Conservation (phyloP, 345 rosid genomes). For the Corchorus capsularis region DNA sequence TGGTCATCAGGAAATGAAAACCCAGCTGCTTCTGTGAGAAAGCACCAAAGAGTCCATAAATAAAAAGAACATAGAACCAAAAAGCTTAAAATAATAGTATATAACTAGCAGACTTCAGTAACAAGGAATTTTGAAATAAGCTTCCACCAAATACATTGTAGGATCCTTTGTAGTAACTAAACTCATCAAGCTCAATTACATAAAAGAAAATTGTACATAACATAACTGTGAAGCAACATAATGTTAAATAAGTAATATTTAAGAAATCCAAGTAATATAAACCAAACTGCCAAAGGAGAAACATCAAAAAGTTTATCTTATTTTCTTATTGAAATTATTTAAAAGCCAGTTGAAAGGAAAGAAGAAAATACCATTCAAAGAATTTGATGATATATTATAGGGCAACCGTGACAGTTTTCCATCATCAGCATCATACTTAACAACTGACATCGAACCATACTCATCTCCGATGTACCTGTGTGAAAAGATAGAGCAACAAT, state of each 20-base stretch:
- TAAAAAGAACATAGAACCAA: constrained; percentile 12
- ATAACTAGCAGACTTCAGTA: background rate
- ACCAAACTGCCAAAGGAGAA: background rate
- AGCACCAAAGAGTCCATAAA: constrained; percentile 28
- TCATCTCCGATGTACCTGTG: constrained; percentile 66
- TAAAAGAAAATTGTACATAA: background rate
- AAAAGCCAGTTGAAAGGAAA: background rate
- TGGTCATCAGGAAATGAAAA: constrained; percentile 43
- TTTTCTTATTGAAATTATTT: background rate
- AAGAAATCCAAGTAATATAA: background rate
- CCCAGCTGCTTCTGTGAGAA: constrained; percentile 49
- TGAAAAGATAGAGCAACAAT: constrained; percentile 15
- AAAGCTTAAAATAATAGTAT: background rate
- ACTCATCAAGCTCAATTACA: background rate
- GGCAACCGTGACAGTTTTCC: constrained; percentile 50
- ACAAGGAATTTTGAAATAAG: too few relatives aligned
- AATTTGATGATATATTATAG: constrained; percentile 44
- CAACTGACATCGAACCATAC: constrained; percentile 49
- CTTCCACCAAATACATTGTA: too few relatives aligned
- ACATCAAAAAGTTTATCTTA: background rate
- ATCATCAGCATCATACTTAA: constrained; percentile 53
- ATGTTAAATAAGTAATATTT: background rate
- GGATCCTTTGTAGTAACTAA: background rate
- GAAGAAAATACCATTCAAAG: constrained; percentile 47
- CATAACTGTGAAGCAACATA: background rate